Conservation (phyloP, 345 rosid genomes). For the Reutealis trisperma region DNA sequence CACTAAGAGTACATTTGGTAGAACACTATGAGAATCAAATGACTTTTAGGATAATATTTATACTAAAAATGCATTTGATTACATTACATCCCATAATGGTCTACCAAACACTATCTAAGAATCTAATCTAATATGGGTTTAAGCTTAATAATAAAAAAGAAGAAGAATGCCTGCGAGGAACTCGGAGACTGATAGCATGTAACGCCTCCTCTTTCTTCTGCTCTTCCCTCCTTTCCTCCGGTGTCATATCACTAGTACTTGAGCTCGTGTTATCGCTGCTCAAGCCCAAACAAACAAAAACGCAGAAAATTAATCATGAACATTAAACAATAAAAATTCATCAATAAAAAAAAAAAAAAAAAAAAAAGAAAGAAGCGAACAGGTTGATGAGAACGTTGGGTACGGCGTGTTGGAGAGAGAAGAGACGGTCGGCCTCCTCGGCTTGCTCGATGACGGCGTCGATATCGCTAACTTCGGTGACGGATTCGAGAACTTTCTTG, state of each 20-base stretch:
- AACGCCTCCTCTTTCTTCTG: slow-evolving; percentile 68
- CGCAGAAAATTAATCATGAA: neutral
- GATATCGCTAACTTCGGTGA: slow-evolving; percentile 75
- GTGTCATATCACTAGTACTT: slow-evolving; percentile 44
- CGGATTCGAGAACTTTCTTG: slow-evolving; percentile 79
- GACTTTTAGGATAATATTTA: too few relatives aligned
- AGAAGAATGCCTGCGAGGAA: slow-evolving; percentile 56
- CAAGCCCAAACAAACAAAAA: slow-evolving; percentile 1
- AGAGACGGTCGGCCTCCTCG: slow-evolving; percentile 61
- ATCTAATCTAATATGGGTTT: neutral
- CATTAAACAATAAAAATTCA: neutral
- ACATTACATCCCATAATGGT: too few relatives aligned
- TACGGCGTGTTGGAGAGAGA: slow-evolving; percentile 39
- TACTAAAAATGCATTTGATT: too few relatives aligned
- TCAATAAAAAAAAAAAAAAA: neutral
- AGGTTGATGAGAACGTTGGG: slow-evolving; percentile 56
- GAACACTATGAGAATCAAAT: too few relatives aligned
- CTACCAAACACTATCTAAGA: too few relatives aligned
- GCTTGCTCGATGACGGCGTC: slow-evolving; percentile 79
- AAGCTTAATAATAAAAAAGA: neutral
- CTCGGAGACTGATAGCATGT: slow-evolving; percentile 61
- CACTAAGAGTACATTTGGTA: too few relatives aligned
- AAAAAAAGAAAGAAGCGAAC: slow-evolving; percentile 34
- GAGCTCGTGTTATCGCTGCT: slow-evolving; percentile 63
- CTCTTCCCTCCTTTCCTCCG: slow-evolving; percentile 63